phyloP scores from a whole-genome alignment of 768 basidiomycete species.

The Agaricus bisporus region DNA sequence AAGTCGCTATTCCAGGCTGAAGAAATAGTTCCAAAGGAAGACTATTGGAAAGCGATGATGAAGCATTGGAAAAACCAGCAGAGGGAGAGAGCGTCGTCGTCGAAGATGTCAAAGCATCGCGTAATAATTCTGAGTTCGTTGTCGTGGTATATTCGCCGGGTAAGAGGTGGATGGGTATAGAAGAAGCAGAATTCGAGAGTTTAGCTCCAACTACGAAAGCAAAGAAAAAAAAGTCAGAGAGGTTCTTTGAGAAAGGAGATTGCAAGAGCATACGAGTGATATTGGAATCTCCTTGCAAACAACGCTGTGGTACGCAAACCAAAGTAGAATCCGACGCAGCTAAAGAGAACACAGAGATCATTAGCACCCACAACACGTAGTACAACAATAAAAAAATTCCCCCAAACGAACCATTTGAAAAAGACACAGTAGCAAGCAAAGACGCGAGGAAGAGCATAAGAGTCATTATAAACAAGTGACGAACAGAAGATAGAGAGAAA shows the following conservation, averaged over 20 bases:
- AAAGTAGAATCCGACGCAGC: slow-evolving; percentile 58
- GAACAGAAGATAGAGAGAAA: too few relatives aligned
- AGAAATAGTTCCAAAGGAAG: slow-evolving; percentile 65
- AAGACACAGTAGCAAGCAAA: not conserved
- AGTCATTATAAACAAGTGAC: not conserved
- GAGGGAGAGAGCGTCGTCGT: slow-evolving; percentile 54
- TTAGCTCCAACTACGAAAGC: slow-evolving; percentile 55
- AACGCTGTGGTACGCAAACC: slow-evolving; percentile 83
- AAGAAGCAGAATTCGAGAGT: slow-evolving; percentile 48
- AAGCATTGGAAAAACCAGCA: slow-evolving; percentile 56
- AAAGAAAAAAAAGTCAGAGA: slow-evolving; percentile 16
- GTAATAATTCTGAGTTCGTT: slow-evolving; percentile 68
- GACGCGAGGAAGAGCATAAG: not conserved
- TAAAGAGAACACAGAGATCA: slow-evolving; percentile 11
- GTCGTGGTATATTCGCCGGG: slow-evolving; percentile 72
- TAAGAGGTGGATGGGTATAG: slow-evolving; percentile 58
- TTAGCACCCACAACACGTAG: not conserved
- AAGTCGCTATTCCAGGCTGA: slow-evolving; percentile 61
- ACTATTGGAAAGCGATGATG: slow-evolving; percentile 16
- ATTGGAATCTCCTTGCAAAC: slow-evolving; percentile 74
- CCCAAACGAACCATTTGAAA: slow-evolving; percentile 3
- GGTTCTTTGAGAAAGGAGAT: not conserved
- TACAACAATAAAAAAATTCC: not conserved
- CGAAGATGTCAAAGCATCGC: slow-evolving; percentile 57
- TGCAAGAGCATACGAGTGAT: slow-evolving; percentile 54